Base-by-base conservation (phyloP, 2,329 filamentous ascomycete species). In the Aspergillus sp. region DNA sequence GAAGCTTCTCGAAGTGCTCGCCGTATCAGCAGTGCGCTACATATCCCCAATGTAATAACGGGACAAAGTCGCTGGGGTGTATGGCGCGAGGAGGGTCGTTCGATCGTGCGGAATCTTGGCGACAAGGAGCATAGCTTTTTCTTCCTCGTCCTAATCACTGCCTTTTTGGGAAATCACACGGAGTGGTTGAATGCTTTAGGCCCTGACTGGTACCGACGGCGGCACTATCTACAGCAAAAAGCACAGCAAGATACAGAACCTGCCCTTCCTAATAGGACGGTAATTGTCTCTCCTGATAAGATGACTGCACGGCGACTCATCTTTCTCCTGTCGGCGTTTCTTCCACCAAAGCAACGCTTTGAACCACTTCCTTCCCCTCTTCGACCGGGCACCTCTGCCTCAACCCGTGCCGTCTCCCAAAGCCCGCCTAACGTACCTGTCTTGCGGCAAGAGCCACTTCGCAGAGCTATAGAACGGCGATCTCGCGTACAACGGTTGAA, bases 21-120 rank as follows among this genome's bases (percentile, higher is more conserved):
- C 54, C 76, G 83, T 42, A 79, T 85, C 13, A 77, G 80, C 12
- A 75, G 78, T 48, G 83, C 82, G 49, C 77, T 85, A 63, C 79
- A 81, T 59, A 83, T 83, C 32, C 83, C 82, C 15, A 78, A 80
- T 48, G 83, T 85, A 9, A 72, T 81, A 55, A 83, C 83, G 3
- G 83, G 83, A 3, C 83, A 85, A 63, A 82, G 80, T 50, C 78
- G 81, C 57, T 85, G 83, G 81, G 83, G 82, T 11, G 78, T 85
- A 11, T 86, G 83, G 83, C 78, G 83, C 55, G 83, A 85, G 62
- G 83, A 86, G 70, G 82, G 83, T 41, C 77, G 83, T 60, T 84
- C 80, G 70, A 80, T 85, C 42, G 79, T 80, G n/a, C 77, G 79
- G 45, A 80, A 77, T 62, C 77, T 83, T 42, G 82, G 81, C 32